phyloP scores from a whole-genome alignment of 2,329 filamentous ascomycete species.

The Colletotrichum aenigma region DNA sequence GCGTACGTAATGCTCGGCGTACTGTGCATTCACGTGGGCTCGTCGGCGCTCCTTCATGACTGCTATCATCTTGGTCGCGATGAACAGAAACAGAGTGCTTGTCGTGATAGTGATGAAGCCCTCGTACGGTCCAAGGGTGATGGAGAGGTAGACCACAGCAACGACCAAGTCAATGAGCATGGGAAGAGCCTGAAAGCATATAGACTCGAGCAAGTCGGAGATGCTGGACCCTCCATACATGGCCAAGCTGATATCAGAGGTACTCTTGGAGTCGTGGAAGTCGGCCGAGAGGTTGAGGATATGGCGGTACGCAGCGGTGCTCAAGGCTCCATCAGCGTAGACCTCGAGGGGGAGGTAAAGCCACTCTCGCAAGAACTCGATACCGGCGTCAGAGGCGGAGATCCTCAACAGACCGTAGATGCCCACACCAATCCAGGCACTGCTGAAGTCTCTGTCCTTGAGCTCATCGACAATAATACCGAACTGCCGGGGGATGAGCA shows the following conservation, averaged over 20 bases:
- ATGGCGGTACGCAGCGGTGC: constrained; percentile 61
- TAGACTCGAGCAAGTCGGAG: constrained; percentile 60
- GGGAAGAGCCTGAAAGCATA: constrained; percentile 62
- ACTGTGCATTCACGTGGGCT: constrained; percentile 56
- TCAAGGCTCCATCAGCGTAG: constrained; percentile 59
- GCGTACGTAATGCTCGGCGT: constrained; percentile 59
- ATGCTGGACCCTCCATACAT: constrained; percentile 59
- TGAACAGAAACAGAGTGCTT: constrained; percentile 59
- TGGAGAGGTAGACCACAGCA: constrained; percentile 63
- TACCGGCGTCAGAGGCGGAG: constrained; percentile 58
- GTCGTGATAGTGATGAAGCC: constrained; percentile 66
- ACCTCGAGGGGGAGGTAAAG: constrained; percentile 64
- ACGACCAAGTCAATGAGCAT: constrained; percentile 65
- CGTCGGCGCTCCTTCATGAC: constrained; percentile 53
- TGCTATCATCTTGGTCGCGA: constrained; percentile 56
- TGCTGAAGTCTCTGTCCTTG: constrained; percentile 24
- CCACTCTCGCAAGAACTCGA: constrained; percentile 57
- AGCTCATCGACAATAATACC: constrained; percentile 79
- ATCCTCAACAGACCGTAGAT: constrained; percentile 57
- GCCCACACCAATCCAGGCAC: constrained; percentile 56
- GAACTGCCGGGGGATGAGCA: constrained; percentile 81
- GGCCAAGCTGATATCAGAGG: constrained; percentile 62
- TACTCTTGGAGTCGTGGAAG: constrained; percentile 65
- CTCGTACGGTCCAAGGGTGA: constrained; percentile 64
- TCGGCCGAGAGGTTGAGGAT: constrained; percentile 65